Percentiles rank a stretch among this genome's conserved stretches.
phyloP scores from a whole-genome alignment of 805 yeast species.

The Spathaspora gorwiae region DNA sequence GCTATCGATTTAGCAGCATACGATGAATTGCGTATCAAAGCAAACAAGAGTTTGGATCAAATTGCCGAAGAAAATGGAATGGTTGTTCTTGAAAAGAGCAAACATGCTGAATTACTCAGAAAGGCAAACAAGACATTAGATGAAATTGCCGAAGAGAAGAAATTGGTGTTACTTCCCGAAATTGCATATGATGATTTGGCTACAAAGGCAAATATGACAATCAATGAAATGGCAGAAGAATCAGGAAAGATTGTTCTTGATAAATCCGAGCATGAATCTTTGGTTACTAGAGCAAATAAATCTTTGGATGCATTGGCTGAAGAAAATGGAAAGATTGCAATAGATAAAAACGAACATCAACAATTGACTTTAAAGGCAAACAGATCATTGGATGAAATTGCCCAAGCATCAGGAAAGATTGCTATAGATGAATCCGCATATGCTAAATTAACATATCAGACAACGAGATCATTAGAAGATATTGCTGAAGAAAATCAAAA shows the following conservation, averaged over 20 bases:
- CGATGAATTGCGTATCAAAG: slow-evolving; percentile 8
- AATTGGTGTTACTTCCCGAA: slow-evolving; percentile 14
- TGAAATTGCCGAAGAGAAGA: slow-evolving; percentile 5
- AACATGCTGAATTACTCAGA: slow-evolving; percentile 2
- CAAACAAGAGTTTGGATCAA: slow-evolving; percentile 2
- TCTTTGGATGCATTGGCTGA: not conserved
- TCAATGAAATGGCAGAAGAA: slow-evolving; percentile 6
- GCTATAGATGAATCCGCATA: slow-evolving; percentile 7
- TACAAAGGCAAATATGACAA: not conserved
- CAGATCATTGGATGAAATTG: slow-evolving; percentile 6
- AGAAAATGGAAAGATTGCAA: not conserved
- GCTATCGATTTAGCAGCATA: slow-evolving; percentile 2
- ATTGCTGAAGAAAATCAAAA: slow-evolving; percentile 1
- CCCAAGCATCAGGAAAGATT: slow-evolving; percentile 6
- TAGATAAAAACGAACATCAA: slow-evolving; percentile 6
- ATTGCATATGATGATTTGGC: slow-evolving; percentile 12
- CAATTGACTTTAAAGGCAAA: slow-evolving; percentile 10
- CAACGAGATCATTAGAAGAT: not conserved
- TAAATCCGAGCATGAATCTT: not conserved
- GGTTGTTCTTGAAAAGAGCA: slow-evolving; percentile 1
- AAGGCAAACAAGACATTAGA: slow-evolving; percentile 5
- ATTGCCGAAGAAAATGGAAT: slow-evolving; percentile 13
- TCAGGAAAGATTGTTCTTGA: slow-evolving; percentile 1
- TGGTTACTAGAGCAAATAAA: slow-evolving; percentile 1
- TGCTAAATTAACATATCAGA: slow-evolving; percentile 5